Evolutionary conservation across 371 early-diverging fungal species (phyloP).

Genomic region (Basidiobolus meristosporus): DNA sequence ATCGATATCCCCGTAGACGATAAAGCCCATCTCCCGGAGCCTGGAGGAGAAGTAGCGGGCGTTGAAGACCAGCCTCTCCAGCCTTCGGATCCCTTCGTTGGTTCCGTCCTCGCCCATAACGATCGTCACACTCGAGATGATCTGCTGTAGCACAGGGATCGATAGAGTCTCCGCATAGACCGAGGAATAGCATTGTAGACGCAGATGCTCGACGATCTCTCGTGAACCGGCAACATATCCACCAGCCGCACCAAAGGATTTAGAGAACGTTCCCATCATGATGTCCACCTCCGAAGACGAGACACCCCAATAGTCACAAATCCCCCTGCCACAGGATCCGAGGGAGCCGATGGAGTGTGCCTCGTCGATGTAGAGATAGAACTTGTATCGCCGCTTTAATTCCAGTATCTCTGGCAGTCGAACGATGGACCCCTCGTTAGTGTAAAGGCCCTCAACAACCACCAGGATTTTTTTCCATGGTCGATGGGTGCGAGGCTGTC

Average conservation of each 20-base stretch:
- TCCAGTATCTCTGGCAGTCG: constrained; percentile 80
- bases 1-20: constrained; percentile 84
- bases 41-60: constrained; percentile 64
- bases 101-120: constrained; percentile 80
- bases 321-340: constrained; percentile 87
- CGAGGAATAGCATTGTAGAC: constrained; percentile 60
- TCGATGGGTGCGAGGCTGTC: constrained; percentile 96
- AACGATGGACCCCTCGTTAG: constrained; percentile 97
- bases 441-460: constrained; percentile 95
- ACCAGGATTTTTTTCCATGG: constrained; percentile 98
- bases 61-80: constrained; percentile 77
- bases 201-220: constrained; percentile 71
- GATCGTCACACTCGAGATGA: constrained; percentile 73
- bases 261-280: constrained; percentile 99
- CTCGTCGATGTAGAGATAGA: constrained; percentile 98
- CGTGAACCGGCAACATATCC: constrained; percentile 87
- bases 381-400: constrained; percentile 80
- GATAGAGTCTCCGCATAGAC: constrained; percentile 91
- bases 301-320: constrained; percentile 91
- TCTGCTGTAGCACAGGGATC: constrained; percentile 83
- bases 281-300: constrained; percentile 88
- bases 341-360: constrained; percentile 99
- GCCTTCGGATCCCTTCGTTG: constrained; percentile 59
- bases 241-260: constrained; percentile 98
- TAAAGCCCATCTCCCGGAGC: constrained; percentile 81